Evolutionary conservation across 345 rosid genomes (phyloP), one percentile per base, ranked within the genome.

Genomic region (Linum trigynum): DNA sequence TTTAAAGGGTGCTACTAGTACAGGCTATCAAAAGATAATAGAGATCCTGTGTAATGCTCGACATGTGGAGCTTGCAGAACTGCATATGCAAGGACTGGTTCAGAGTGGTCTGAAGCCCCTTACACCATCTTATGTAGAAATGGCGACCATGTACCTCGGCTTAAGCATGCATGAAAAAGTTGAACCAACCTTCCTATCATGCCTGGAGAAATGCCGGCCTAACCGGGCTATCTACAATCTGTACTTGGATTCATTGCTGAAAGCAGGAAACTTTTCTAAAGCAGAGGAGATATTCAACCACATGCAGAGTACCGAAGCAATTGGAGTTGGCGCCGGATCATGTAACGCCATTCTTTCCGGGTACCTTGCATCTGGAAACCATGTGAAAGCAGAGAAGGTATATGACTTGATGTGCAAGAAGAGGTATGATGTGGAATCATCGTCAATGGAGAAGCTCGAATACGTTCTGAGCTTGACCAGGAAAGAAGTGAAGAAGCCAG

Each of bases 21-120:
- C 82, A 2, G 92, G 86, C 1, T 94, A 83, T 79, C 95, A 94
- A 69, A 86, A 86, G 70, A 88, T 88, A 57, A 80, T 88, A 55
- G 87, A 90, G 74, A 80, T 85, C 32, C 50, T 81, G 1, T 84
- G 90, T 63, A 77, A 81, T 71, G 83, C 85, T 48, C 72, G 57
- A 66, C 69, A 86, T 66, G 69, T 71, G 41, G 91, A 86, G 37
- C 75, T 65, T 53, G 87, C 78, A 0, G 97, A 94, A 63, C 81
- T 81, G 14, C 75, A 88, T 38, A 76, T 88, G 82, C 70, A 74
- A 56, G 97, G 88, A 75, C 80, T 94, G 68, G 55, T 78, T 65
- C 70, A 74, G 63, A 80, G 78, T 38, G 94, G 86, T 62, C 77
- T 82, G 86, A 88, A 88, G 70, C 89, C 87, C 16, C 82, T 86